A percentile compares a stretch with the other conserved stretches of the same genome.
Evolutionary conservation across 2,329 filamentous ascomycete genomes (phyloP).

Genomic region (Aspergillus sp.): DNA sequence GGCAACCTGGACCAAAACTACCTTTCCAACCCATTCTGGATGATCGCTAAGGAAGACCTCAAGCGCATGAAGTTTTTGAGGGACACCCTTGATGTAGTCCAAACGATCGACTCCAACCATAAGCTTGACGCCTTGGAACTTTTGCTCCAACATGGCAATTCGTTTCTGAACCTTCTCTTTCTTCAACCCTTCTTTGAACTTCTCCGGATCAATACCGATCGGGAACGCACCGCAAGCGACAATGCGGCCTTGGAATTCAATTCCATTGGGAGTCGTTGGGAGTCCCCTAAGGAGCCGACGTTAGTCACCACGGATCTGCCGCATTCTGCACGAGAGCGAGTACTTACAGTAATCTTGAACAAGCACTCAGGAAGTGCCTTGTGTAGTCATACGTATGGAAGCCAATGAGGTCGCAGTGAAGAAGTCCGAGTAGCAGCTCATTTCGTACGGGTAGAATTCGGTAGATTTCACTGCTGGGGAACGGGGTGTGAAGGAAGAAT

Average conservation of each 20-base stretch:
- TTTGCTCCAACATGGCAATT: conserved; percentile 80
- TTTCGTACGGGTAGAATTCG: conserved; percentile 92
- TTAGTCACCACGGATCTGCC: conserved; percentile 18
- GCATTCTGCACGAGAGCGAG: background rate
- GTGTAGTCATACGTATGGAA: conserved; percentile 99
- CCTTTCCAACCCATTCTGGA: conserved; percentile 97
- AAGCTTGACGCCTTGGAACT: conserved; percentile 94
- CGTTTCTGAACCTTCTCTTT: conserved; percentile 85
- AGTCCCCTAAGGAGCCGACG: conserved; percentile 41
- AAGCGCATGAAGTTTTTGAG: conserved; percentile 93
- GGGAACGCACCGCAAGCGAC: conserved; percentile 94
- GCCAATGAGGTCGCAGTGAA: conserved; percentile 93
- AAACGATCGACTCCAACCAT: conserved; percentile 96
- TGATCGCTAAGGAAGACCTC: conserved; percentile 97
- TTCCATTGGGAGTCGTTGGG: conserved; percentile 84
- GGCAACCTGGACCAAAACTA: conserved; percentile 93
- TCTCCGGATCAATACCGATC: conserved; percentile 96
- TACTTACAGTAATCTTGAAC: conserved; percentile 83
- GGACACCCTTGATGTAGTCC: conserved; percentile 98
- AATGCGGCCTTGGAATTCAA: conserved; percentile 86
- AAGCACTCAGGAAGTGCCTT: conserved; percentile 95
- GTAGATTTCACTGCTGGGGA: conserved; percentile 96
- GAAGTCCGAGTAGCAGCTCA: conserved; percentile 80
- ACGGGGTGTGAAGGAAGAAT: conserved; percentile 97
- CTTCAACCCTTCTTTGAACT: conserved; percentile 87